These are phyloP conservation scores for Trifolium pratense DNA, from an alignment of 306 rosid genomes.

Conservation along the genomic window DNA sequence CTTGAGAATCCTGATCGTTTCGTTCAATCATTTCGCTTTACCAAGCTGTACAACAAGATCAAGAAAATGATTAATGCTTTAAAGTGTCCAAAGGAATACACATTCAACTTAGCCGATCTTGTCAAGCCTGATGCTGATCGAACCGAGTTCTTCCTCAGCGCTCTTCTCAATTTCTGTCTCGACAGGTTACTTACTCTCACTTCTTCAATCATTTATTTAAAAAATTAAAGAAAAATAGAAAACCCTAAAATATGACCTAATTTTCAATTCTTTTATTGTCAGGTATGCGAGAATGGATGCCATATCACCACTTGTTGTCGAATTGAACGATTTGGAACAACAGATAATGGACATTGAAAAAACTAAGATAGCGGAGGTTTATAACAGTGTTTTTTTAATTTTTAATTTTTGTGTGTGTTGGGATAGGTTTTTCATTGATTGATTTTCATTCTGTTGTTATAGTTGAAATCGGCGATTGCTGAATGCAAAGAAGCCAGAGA, in stretches of 20 bases:
- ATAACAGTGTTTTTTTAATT: not conserved
- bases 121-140: slow-evolving; percentile 61
- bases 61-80: slow-evolving; percentile 60
- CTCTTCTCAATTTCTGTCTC: slow-evolving; percentile 70
- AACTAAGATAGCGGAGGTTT: slow-evolving; percentile 65
- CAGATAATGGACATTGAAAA: slow-evolving; percentile 53
- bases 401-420: not conserved
- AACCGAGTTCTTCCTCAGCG: slow-evolving; percentile 68
- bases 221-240: not conserved
- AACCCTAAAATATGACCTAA: slow-evolving; percentile 3
- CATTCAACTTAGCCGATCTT: slow-evolving; percentile 58
- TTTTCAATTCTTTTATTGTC: not conserved
- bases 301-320: slow-evolving; percentile 56
- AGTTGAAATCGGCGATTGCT: slow-evolving; percentile 72
- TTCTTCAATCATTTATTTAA: not conserved
- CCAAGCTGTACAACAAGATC: slow-evolving; percentile 54
- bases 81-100: slow-evolving; percentile 62
- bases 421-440: not conserved
- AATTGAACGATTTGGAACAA: slow-evolving; percentile 58
- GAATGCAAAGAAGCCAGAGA: slow-evolving; percentile 67
- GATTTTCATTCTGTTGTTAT: slow-evolving; percentile 10
- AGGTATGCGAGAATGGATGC: slow-evolving; percentile 63
- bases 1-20: slow-evolving; percentile 79
- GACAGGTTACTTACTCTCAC: slow-evolving; percentile 49
- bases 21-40: slow-evolving; percentile 49